Base-by-base conservation (phyloP, 1,284 basidiomycete genomes). In the Quambalaria eucalypti region DNA sequence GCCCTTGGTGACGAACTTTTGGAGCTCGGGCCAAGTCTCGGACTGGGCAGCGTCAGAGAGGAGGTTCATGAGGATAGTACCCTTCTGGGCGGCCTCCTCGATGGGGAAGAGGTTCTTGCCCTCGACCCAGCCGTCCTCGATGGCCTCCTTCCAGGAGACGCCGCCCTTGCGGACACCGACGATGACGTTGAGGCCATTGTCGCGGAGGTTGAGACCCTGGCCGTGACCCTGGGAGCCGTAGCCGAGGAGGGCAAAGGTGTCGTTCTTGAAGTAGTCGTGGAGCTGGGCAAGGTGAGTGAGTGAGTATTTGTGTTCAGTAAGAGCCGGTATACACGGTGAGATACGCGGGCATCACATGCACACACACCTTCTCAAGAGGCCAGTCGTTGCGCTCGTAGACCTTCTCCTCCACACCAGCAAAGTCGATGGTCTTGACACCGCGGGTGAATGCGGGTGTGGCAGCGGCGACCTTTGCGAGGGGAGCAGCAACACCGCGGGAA, bases 41-140 rank as follows among this genome's bases (percentile, higher is more conserved):
- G 90, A 91, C 80, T 98, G 95, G 29, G 93, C 93, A 51, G 95
- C 95, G 77, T 99, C 95, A 53, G 92, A 97, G 69, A 99, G 85
- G 57, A 99, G 82, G 83, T 97, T 97, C 95, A 98, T 98, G 83
- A 98, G 89, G 82, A 97, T 95, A 38, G 93, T 95, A 51, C 93
- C 95, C 69, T 83, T 84, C 68, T 87, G 82, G 79, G 97, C 96
- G 64, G 95, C 95, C 79, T 97, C 92, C 73, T 97, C 90, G 72
- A 99, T 97, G 72, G 91, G 82, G 84, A 99, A 98, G 69, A 99
- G 85, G 66, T 88, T 96, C 55, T 97, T 87, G 69, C 92, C 93
- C 50, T 93, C 92, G 66, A 88, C 91, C 93, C 93, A 99, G 64
- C 95, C 93, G 77, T 99, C 95, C 78, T 90, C 90, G 49, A 85